Base-by-base conservation (phyloP, 164 flowering plant species). In the Stephania yunnanensis region DNA sequence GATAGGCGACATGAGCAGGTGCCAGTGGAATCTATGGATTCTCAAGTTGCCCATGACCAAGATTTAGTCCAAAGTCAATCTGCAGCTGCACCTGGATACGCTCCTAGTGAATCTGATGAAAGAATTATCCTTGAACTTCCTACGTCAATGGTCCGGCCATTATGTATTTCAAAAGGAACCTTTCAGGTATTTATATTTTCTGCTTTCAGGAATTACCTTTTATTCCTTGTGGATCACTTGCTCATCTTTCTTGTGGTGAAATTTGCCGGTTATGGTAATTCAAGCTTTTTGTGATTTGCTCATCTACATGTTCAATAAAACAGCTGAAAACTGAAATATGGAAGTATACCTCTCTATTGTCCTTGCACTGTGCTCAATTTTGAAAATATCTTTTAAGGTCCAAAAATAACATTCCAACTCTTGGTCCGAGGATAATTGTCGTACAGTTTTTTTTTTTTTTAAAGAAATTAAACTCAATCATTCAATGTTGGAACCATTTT, bases 71-170 rank as follows among this genome's bases (percentile, higher is more conserved):
- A 86, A 67, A 82, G 78, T 82, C 77, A 89, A 48, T 81, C 95
- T 52, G 82, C 88, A 70, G 84, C 87, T 74, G 86, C 92, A 6
- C 87, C 91, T 81, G 98, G 98, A 29, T 91, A 89, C 86, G 93
- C 90, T 82, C 97, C 95, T 46, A 88, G 93, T 80, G 98, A 94
- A 79, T 79, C 80, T 74, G 95, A 94, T 87, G 99, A 96, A 82
- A 89, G 92, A 83, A 94, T 96, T 70, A 82, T 94, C 80, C 86
- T 92, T 79, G 99, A 96, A 87, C 93, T 96, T 79, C 83, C 97
- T 70, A 86, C 96, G 61, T 86, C 96, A 17, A 96, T 96, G 93
- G 97, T 96, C 74, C 89, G 91, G 46, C 95, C 97, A 6, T 78
- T 96, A 70, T 89, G 84, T 79, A 90, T 92, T 80, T 72, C 89